Base-by-base conservation (phyloP, 805 yeast species). In the Yarrowia sp. region DNA sequence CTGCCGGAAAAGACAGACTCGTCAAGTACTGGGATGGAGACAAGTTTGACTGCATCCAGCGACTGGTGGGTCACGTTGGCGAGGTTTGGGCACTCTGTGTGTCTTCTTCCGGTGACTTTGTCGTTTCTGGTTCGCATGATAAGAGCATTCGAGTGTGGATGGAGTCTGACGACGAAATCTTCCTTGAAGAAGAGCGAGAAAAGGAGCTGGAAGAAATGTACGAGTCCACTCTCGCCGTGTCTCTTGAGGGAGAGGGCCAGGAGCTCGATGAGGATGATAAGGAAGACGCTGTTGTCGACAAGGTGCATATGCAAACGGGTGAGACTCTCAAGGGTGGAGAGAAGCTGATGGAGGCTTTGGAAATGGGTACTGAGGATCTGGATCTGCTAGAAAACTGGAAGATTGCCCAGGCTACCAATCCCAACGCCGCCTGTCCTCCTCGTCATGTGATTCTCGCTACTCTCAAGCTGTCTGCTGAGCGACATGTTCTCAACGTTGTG, bases 11-110 rank as follows among this genome's bases (percentile, higher is more conserved):
- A 73, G 99, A 95, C 76, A 92, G 89, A 14, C 76, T 88, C 66
- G 83, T 95, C 65, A 95, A 95, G 76, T 92, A 91, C 76, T 95
- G 99, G 99, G 99, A 95, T 75, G 99, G 98, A 69, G 96, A 90
- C 71, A 95, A 95, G 76, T 95, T 95, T 75, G 97, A 90, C 70
- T 89, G 93, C 75, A 85, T 95, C 67, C 98, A 95, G 76, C 90
- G 88, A 71, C 79, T 95, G 33, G 82, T 85, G 4, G 92, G 88
- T 5, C 98, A 95, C 74, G 96, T 91, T 66, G 83, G 91, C 65
- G 98, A 95, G 77, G 96, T 95, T 24, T 95, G 98, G 99, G 83
- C 91, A 41, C 74, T 95, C 56, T 88, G 92, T n/a, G 82, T 93
- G 17, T 85, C 96, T 66, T 76, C 77, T 26, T 72, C 73, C 30